These are phyloP conservation scores for Senna siamea DNA, from an alignment of 306 rosid species.

Conservation along the genomic window DNA sequence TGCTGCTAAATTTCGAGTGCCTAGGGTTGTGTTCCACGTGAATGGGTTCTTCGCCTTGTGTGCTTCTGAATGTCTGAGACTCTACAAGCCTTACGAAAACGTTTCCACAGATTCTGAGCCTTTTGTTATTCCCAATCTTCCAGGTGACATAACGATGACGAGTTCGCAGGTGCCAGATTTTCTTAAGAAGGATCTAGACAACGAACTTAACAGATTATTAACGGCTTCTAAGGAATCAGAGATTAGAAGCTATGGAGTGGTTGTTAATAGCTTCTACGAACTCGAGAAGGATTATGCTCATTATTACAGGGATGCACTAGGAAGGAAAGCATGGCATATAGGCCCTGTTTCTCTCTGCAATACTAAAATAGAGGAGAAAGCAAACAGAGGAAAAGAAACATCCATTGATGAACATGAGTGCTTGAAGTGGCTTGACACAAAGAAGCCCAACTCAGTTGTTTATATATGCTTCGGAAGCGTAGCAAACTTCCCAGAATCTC, in stretches of 20 bases:
- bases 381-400: conserved; percentile 18
- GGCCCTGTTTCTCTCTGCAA: conserved; percentile 61
- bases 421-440: conserved; percentile 44
- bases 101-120: conserved; percentile 45
- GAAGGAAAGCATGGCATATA: conserved; percentile 60
- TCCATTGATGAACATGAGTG: conserved; percentile 29
- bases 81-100: conserved; percentile 42
- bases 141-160: conserved; percentile 40
- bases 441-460: conserved; percentile 51
- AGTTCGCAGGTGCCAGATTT: conserved; percentile 2
- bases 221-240: conserved; percentile 38
- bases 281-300: conserved; percentile 46
- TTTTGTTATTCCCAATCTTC: conserved; percentile 48
- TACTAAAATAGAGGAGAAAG: too few relatives aligned
- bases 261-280: conserved; percentile 50
- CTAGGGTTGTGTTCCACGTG: conserved; percentile 52
- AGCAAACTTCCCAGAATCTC: conserved; percentile 40
- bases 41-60: conserved; percentile 43
- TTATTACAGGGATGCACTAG: conserved; percentile 38
- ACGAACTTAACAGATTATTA: too few relatives aligned
- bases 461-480: conserved; percentile 58
- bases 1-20: conserved; percentile 46
- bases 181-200: neutral
- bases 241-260: conserved; percentile 42
- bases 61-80: neutral